phyloP scores from a whole-genome alignment of 1,284 basidiomycete genomes.

The Microbotryum lychnidis-dioicae region DNA sequence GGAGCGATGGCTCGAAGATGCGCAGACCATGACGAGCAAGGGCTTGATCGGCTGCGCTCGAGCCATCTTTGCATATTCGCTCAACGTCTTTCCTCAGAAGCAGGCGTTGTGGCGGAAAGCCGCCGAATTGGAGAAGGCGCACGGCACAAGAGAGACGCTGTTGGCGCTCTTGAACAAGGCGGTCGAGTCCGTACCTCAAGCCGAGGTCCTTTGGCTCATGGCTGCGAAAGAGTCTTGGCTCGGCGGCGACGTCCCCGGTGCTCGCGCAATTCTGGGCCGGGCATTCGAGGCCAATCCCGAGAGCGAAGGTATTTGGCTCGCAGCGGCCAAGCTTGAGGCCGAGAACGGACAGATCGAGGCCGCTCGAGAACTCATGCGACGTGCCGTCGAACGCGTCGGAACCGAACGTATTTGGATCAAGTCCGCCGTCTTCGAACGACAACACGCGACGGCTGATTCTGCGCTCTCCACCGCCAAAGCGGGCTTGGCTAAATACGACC shows the following conservation, averaged over 20 bases:
- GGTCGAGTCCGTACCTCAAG: conserved; percentile 81
- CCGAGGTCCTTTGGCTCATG: conserved; percentile 95
- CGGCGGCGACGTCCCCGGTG: conserved; percentile 74
- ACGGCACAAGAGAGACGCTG: conserved; percentile 77
- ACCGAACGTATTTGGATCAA: conserved; percentile 98
- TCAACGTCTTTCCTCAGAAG: conserved; percentile 82
- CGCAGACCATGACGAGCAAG: conserved; percentile 65
- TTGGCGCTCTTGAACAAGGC: conserved; percentile 72
- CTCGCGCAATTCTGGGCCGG: conserved; percentile 73
- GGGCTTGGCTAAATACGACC: conserved; percentile 71
- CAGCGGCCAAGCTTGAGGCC: conserved; percentile 90
- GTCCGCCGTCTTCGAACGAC: conserved; percentile 85
- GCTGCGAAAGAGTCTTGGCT: conserved; percentile 92
- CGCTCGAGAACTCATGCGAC: conserved; percentile 73
- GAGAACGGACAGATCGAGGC: conserved; percentile 83
- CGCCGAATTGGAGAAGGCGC: conserved; percentile 80
- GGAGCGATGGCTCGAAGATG: conserved; percentile 86
- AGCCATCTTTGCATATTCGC: conserved; percentile 78
- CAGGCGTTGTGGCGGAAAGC: conserved; percentile 78
- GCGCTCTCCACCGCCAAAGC: conserved; percentile 67
- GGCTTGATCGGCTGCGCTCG: conserved; percentile 74
- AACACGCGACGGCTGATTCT: conserved; percentile 64
- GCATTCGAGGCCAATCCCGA: conserved; percentile 94
- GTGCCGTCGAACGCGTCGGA: conserved; percentile 80
- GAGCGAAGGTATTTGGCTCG: conserved; percentile 94